Percentiles rank a stretch among this genome's conserved stretches.
Evolutionary conservation across 345 rosid species (phyloP).

Genomic region (Acer negundo): DNA sequence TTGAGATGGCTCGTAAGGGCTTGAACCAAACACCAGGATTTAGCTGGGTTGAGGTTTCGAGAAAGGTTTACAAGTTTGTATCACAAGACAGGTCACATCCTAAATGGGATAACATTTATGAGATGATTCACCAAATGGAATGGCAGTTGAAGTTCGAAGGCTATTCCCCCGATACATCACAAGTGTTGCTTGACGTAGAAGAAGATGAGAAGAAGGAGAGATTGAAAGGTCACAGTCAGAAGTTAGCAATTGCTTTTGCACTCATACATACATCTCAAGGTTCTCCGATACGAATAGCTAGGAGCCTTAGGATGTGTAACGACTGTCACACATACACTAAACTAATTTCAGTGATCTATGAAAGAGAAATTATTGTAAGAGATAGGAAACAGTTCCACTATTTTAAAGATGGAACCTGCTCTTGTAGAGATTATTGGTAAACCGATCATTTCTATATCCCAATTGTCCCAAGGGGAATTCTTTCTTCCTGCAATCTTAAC

Average conservation of each 20-base stretch:
- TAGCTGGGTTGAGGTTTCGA: slow-evolving; percentile 53
- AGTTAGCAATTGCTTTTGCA: slow-evolving; percentile 74
- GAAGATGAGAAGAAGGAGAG: slow-evolving; percentile 68
- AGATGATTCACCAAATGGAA: slow-evolving; percentile 81
- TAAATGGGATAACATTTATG: slow-evolving; percentile 37
- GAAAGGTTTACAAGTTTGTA: slow-evolving; percentile 53
- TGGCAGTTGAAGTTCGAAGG: slow-evolving; percentile 89
- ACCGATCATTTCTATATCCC: slow-evolving; percentile 22
- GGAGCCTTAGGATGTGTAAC: slow-evolving; percentile 75
- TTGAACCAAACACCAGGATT: slow-evolving; percentile 54
- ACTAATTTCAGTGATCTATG: slow-evolving; percentile 55
- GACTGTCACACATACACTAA: slow-evolving; percentile 81
- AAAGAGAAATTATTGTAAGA: slow-evolving; percentile 63
- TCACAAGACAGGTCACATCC: slow-evolving; percentile 57
- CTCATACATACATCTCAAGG: slow-evolving; percentile 57
- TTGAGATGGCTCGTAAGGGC: slow-evolving; percentile 41
- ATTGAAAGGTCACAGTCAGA: slow-evolving; percentile 73
- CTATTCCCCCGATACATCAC: slow-evolving; percentile 55
- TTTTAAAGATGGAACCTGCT: slow-evolving; percentile 74
- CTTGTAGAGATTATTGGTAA: slow-evolving; percentile 76
- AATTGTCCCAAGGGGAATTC: background rate
- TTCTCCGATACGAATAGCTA: slow-evolving; percentile 54
- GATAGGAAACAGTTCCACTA: slow-evolving; percentile 72
- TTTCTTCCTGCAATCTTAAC: background rate
- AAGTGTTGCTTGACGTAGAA: slow-evolving; percentile 54